phyloP scores from a whole-genome alignment of 306 rosid species.

The Bauhinia variegata region DNA sequence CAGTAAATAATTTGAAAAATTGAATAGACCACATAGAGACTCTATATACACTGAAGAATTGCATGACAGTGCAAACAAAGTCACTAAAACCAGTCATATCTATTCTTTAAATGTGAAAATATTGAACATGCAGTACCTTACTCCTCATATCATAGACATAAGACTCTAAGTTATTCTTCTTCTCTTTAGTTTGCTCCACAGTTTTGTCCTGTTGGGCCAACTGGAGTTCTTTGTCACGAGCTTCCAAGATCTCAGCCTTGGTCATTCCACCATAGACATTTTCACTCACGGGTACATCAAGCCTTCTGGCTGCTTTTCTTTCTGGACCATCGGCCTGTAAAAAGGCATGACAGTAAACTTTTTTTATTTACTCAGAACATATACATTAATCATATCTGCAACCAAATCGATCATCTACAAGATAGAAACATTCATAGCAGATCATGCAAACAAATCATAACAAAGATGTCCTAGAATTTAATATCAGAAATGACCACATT shows the following conservation, averaged over 20 bases:
- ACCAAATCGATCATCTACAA: slow-evolving; percentile 42
- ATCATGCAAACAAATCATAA: neutral
- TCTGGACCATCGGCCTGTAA: slow-evolving; percentile 63
- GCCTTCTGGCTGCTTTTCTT: slow-evolving; percentile 59
- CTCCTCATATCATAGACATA: slow-evolving; percentile 92
- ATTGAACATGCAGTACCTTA: slow-evolving; percentile 61
- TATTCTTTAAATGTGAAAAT: slow-evolving; percentile 5
- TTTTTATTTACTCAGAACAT: slow-evolving; percentile 35
- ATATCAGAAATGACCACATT: slow-evolving; percentile 15
- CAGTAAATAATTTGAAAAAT: neutral
- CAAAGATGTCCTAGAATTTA: slow-evolving; percentile 21
- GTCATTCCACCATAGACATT: slow-evolving; percentile 79
- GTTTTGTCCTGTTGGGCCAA: slow-evolving; percentile 75
- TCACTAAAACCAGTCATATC: slow-evolving; percentile 29
- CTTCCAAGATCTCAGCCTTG: slow-evolving; percentile 69
- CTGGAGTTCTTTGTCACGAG: slow-evolving; percentile 68
- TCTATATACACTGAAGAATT: slow-evolving; percentile 8
- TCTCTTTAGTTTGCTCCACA: slow-evolving; percentile 85
- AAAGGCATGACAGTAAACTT: slow-evolving; percentile 22
- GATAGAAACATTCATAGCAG: slow-evolving; percentile 30
- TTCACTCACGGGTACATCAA: slow-evolving; percentile 66
- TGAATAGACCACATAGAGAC: neutral
- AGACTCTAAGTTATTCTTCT: slow-evolving; percentile 90
- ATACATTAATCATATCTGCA: slow-evolving; percentile 36
- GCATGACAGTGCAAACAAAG: slow-evolving; percentile 24